Evolutionary conservation across 768 basidiomycete genomes (phyloP).

Genomic region (Crepidotus variabilis): DNA sequence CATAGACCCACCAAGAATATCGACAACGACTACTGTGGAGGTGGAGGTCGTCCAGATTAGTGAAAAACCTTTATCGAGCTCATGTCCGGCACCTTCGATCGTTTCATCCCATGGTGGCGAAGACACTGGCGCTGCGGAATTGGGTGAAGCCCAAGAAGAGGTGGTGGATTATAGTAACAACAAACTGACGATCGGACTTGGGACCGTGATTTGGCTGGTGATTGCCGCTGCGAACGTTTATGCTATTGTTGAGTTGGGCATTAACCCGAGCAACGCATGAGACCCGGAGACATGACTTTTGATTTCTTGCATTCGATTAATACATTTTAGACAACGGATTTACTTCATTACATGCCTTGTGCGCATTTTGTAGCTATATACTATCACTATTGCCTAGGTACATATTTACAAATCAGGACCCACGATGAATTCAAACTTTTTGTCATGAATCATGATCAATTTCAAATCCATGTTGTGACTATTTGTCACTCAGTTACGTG

Average conservation of each 20-base stretch:
- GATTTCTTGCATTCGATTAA: too few relatives aligned
- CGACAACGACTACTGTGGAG: not conserved
- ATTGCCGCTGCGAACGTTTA: slow-evolving; percentile 74
- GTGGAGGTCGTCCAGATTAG: not conserved
- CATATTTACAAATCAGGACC: too few relatives aligned
- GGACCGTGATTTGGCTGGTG: slow-evolving; percentile 58
- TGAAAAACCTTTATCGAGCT: not conserved
- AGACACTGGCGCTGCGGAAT: slow-evolving; percentile 8
- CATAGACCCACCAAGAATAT: slow-evolving; percentile 12
- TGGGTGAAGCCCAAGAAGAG: slow-evolving; percentile 15
- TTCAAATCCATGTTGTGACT: too few relatives aligned
- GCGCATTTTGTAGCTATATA: too few relatives aligned
- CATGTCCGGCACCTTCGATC: not conserved
- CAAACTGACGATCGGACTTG: slow-evolving; percentile 44
- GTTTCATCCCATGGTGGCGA: not conserved
- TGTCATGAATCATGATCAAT: too few relatives aligned
- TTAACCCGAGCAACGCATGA: not conserved
- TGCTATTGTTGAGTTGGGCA: slow-evolving; percentile 57
- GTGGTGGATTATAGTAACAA: slow-evolving; percentile 65
- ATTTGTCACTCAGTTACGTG: too few relatives aligned
- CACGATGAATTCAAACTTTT: too few relatives aligned
- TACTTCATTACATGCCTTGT: too few relatives aligned
- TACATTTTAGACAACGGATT: too few relatives aligned
- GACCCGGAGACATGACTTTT: not conserved
- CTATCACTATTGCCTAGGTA: too few relatives aligned